Conservation (phyloP, 2,329 filamentous ascomycete genomes). For the Epichloe sp. region DNA sequence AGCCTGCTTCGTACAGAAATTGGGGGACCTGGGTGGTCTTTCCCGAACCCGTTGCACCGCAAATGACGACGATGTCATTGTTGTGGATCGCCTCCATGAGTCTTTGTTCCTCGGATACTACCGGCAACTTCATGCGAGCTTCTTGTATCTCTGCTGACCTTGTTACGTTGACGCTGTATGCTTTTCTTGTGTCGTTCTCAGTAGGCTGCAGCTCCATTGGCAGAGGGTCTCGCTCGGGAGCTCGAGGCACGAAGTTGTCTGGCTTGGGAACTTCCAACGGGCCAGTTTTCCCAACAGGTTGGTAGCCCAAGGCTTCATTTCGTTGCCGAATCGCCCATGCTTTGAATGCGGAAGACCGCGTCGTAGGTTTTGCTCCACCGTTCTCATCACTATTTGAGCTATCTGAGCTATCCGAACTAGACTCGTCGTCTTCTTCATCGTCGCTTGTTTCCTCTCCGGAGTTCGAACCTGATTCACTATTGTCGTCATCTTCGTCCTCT, state of each 20-base stretch:
- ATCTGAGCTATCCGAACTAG: conserved; percentile 18
- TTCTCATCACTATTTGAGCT: conserved; percentile 15
- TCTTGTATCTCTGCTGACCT: conserved; percentile 64
- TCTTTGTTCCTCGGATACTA: conserved; percentile 89
- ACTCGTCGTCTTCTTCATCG: conserved; percentile 18
- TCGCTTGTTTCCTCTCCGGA: conserved; percentile 14
- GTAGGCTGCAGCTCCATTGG: conserved; percentile 53
- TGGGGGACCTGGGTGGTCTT: conserved; percentile 97
- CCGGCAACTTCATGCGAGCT: conserved; percentile 65
- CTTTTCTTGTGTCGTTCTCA: conserved; percentile 50
- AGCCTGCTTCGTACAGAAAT: conserved; percentile 89
- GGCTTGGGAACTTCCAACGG: conserved; percentile 40
- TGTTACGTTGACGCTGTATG: conserved; percentile 59
- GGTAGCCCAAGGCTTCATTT: conserved; percentile 65
- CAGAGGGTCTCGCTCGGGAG: conserved; percentile 56
- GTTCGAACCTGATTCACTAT: conserved; percentile 16
- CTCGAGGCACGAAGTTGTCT: conserved; percentile 52
- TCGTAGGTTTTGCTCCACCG: conserved; percentile 16
- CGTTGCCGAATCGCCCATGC: conserved; percentile 80
- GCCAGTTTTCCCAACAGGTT: conserved; percentile 30
- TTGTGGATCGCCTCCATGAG: conserved; percentile 98
- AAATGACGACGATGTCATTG: conserved; percentile 79
- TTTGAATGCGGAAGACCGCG: conserved; percentile 62
- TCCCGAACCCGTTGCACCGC: conserved; percentile 89
- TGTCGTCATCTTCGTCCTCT: conserved; percentile 12